Percentiles rank a stretch among this genome's conserved stretches.
phyloP scores from a whole-genome alignment of 2,329 filamentous ascomycete genomes.

The Aspergillus felis region DNA sequence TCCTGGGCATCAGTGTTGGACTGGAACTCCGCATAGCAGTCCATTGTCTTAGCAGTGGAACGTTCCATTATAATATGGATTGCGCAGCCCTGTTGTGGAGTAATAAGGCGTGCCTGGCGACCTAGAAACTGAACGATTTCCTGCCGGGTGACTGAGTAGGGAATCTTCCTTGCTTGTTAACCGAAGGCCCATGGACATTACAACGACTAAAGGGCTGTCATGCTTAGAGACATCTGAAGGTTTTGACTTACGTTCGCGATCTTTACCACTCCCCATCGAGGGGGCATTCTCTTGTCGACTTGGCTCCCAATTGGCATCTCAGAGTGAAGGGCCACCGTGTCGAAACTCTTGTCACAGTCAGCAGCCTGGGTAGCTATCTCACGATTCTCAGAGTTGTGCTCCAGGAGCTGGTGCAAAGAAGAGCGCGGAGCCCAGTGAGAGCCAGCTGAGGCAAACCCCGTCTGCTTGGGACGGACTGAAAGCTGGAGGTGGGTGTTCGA shows the following conservation, averaged over 20 bases:
- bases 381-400: constrained; percentile 1
- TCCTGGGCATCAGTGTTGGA: constrained; percentile 35
- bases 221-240: not conserved
- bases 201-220: constrained; percentile 3
- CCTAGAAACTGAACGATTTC: constrained; percentile 49
- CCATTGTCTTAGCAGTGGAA: constrained; percentile 54
- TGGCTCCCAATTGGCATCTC: constrained; percentile 29
- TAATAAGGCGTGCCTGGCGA: constrained; percentile 38
- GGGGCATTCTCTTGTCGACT: constrained; percentile 15
- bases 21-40: constrained; percentile 49
- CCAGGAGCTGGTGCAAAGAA: constrained; percentile 1
- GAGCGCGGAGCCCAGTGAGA: not conserved
- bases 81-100: constrained; percentile 37
- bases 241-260: constrained; percentile 33
- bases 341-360: constrained; percentile 4
- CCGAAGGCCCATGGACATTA: not conserved
- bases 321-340: constrained; percentile 13
- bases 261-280: constrained; percentile 30
- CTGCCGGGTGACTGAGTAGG: constrained; percentile 47
- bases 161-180: constrained; percentile 36
- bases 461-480: not conserved
- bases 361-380: not conserved
- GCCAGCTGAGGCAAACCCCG: not conserved
- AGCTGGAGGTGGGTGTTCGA: not conserved
- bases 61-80: constrained; percentile 58